Evolutionary conservation across 2,329 filamentous ascomycete genomes (phyloP).

Genomic region (Periconia digitata): DNA sequence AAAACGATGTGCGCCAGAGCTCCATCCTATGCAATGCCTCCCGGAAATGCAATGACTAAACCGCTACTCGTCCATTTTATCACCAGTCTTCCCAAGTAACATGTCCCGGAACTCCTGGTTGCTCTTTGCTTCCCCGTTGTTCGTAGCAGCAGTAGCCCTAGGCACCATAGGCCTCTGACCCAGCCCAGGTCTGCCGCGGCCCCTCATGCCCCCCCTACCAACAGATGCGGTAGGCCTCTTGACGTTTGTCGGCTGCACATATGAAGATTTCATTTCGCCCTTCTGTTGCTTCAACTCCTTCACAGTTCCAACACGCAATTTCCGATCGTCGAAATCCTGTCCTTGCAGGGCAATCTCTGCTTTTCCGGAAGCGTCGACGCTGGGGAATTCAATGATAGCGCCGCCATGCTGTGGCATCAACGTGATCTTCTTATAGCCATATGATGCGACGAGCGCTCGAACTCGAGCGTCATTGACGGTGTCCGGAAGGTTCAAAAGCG

Average conservation of each 20-base stretch:
- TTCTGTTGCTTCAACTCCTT: slow-evolving; percentile 48
- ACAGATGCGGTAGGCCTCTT: slow-evolving; percentile 28
- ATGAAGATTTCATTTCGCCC: slow-evolving; percentile 42
- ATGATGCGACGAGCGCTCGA: slow-evolving; percentile 68
- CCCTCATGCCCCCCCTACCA: slow-evolving; percentile 24
- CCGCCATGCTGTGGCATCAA: slow-evolving; percentile 81
- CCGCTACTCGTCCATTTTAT: slow-evolving; percentile 1
- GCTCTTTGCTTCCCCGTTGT: slow-evolving; percentile 47
- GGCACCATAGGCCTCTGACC: slow-evolving; percentile 31
- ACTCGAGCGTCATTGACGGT: slow-evolving; percentile 89
- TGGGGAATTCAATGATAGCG: slow-evolving; percentile 80
- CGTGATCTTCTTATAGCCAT: slow-evolving; percentile 75
- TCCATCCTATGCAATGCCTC: slow-evolving; percentile 1
- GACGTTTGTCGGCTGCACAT: slow-evolving; percentile 29
- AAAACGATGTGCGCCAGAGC: neutral
- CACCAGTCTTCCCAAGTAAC: slow-evolving; percentile 47
- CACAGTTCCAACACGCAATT: slow-evolving; percentile 52
- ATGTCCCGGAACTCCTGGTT: slow-evolving; percentile 61
- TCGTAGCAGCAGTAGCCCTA: slow-evolving; percentile 12
- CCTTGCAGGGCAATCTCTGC: slow-evolving; percentile 56
- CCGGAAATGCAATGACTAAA: neutral
- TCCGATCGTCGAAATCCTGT: slow-evolving; percentile 42
- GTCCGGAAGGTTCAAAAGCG: slow-evolving; percentile 83
- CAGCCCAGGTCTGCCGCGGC: slow-evolving; percentile 29
- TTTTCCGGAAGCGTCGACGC: slow-evolving; percentile 70